These are phyloP conservation scores for Boletales sp. DNA, from an alignment of 768 basidiomycete genomes.

Conservation along the genomic window DNA sequence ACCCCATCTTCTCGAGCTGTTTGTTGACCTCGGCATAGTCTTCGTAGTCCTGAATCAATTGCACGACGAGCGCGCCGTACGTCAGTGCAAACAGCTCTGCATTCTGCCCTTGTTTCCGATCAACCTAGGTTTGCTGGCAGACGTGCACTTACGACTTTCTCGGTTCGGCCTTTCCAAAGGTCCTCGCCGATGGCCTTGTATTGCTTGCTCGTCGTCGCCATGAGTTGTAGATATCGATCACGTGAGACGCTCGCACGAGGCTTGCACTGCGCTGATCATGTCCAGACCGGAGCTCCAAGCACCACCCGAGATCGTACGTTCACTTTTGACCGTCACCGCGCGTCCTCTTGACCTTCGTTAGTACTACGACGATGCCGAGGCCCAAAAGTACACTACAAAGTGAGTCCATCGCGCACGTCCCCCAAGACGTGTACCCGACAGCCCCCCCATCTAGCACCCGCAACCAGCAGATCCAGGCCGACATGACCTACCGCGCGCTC, in stretches of 20 bases:
- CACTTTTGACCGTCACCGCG: no score
- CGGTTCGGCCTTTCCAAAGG: conserved; percentile 89
- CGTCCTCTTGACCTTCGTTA: conserved; percentile 28
- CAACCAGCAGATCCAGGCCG: conserved; percentile 93
- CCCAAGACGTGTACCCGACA: conserved; percentile 1
- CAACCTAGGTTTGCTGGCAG: conserved; percentile 10
- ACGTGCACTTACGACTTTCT: conserved; percentile 77
- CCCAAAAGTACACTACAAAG: conserved; percentile 97
- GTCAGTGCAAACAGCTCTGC: conserved; percentile 96
- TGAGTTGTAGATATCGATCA: conserved; percentile 30
- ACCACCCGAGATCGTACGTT: conserved; percentile 81
- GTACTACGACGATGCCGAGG: conserved; percentile 97
- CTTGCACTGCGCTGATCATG: conserved; percentile 40
- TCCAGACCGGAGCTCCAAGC: conserved; percentile 86
- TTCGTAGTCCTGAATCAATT: conserved; percentile 98
- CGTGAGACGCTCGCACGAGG: conserved; percentile 14
- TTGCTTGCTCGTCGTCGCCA: conserved; percentile 77
- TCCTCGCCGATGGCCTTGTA: conserved; percentile 91
- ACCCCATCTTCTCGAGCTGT: conserved; percentile 99
- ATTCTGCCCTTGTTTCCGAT: conserved; percentile 56
- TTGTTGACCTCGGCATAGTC: conserved; percentile 94
- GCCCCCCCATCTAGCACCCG: conserved; percentile 60
- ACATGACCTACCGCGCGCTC: conserved; percentile 95
- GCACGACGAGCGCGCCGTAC: conserved; percentile 96
- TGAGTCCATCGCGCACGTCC: conserved; percentile 32